Base-by-base conservation (phyloP, 2,329 filamentous ascomycete genomes). In the Cladosporium sp. region DNA sequence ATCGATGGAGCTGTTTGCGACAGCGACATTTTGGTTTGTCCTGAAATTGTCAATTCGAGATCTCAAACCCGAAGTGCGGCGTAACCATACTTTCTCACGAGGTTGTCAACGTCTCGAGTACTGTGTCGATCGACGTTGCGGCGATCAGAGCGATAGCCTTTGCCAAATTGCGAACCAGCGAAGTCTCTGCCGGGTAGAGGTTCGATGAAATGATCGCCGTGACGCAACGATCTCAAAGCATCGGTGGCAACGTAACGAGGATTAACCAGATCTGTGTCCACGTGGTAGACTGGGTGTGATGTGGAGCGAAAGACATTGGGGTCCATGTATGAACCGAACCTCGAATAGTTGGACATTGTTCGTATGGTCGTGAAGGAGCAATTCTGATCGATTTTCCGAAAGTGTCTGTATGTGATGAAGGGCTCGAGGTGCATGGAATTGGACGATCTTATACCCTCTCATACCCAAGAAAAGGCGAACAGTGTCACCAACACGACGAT, bases 1-100 rank as follows among this genome's bases (percentile, higher is more conserved):
- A 18, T 63, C 64, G 59, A 77, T 70, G 21, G 72, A 65, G 26
- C 71, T 67, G 63, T 78, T 78, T 25, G 72, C 70, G 25, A 74
- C 66, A 5, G 66, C 68, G 2, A 65, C 69, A 23, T 71, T 67
- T 23, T 68, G 67, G 48, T 74, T 71, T 10, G 63, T 66, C 62
- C 72, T 73, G 56, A 11, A 11, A 34, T 10, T 39, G 3, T 58
- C 21, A 18, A 39, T n/a, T 21, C 26, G 10, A 32, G 1, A 18
- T 64, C 57, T 25, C 32, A 56, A 30, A 26, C n/a, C n/a, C 10
- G 39, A 46, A 5, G n/a, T 66, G 13, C 18, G 18, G 18, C 14
- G 26, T 46, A 25, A 10, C 25, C 65, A 36, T 34, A 70, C 68
- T 61, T 69, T 58, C 65, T 58, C 14, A 68, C 43, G 13, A 64